Base-by-base conservation (phyloP, 495 filamentous ascomycete genomes). In the Oidiodendron maius region DNA sequence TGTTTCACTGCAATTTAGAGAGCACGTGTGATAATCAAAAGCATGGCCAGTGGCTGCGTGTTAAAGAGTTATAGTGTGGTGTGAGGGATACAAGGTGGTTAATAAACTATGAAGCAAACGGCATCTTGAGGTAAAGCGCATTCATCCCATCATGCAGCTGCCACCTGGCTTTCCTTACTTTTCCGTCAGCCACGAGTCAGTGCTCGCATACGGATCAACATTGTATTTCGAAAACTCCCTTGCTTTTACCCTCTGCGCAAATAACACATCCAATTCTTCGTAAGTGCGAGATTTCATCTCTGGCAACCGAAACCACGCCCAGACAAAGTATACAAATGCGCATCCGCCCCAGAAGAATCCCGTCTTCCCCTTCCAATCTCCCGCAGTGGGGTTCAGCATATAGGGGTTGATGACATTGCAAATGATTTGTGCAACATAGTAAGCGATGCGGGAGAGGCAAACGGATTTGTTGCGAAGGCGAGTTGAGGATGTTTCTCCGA, bases 261-360 rank as follows among this genome's bases (percentile, higher is more conserved):
- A 89, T 22, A 89, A 69, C 17, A 86, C 34, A 55, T 89, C 83
- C 46, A 89, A 61, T 61, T 89, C 85, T 10, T 81, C 83, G 53
- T 83, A 89, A 0, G 83, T 77, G 22, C 83, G 75, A n/a, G 80
- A 83, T 3, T 67, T 65, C 0, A 84, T 83, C 55, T 89, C 85
- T 0, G 85, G 85, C 1, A 89, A 73, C 9, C 85, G 77, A 71
- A 87, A 87, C 63, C 75, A 89, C 0, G 77, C 74, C 64, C 85
- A 89, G 3, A 87, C 61, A 42, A 86, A 74, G 61, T 78, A 86
- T 17, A 78, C 57, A 63, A 85, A 84, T 61, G 22, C 24, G 11
- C 25, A 22, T n/a, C 37, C 37, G 11, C 40, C 42, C 52, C 52
- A 55, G 40, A 55, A 30, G 47, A 50, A 55, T 3, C 43, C 51